Evolutionary conservation across 2,329 filamentous ascomycete species (phyloP), one percentile per base, ranked within the genome.

Genomic region (Hyphodiscus sp.): DNA sequence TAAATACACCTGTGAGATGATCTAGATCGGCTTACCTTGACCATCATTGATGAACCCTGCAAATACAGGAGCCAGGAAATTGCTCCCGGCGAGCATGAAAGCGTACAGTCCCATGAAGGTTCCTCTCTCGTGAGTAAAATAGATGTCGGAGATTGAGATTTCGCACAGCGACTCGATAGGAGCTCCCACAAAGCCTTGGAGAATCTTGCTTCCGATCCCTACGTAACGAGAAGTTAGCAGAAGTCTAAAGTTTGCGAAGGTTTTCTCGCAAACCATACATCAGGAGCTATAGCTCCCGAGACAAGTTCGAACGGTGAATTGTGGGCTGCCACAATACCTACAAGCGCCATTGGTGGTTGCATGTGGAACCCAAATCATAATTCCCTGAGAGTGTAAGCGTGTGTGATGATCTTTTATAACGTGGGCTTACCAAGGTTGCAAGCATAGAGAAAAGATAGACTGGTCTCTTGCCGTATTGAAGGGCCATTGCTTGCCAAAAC

Each of bases 401-500:
- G 18, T 13, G n/a, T 18, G 9, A 8, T n/a, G 47, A 19, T 52
- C 3, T 8, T 16, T 26, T 6, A 2, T 8, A 44, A 18, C n/a
- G 16, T 53, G 16, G 23, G 42, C 16, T n/a, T 20, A 59, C 59
- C 33, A 65, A 57, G 13, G 59, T 67, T 45, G 62, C 65, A 73
- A 71, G 50, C 51, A 63, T 53, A 4, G 60, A 61, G 26, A 64
- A 56, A 13, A 64, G 52, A 45, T 63, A 64, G 2, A 62, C 55
- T 8, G 59, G 58, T 13, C 62, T 47, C 45, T 61, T 61, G n/a
- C 78, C 78, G 55, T 76, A 79, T 47, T 74, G 73, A 18, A 79
- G 62, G 0, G 77, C 77, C 29, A 80, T 61, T 2, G 78, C 76
- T 58, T 80, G 77, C 73, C 74, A 78, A 43, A 80, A 66, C 2